phyloP scores from a whole-genome alignment of 306 rosid species.

The Mimosa pudica region DNA sequence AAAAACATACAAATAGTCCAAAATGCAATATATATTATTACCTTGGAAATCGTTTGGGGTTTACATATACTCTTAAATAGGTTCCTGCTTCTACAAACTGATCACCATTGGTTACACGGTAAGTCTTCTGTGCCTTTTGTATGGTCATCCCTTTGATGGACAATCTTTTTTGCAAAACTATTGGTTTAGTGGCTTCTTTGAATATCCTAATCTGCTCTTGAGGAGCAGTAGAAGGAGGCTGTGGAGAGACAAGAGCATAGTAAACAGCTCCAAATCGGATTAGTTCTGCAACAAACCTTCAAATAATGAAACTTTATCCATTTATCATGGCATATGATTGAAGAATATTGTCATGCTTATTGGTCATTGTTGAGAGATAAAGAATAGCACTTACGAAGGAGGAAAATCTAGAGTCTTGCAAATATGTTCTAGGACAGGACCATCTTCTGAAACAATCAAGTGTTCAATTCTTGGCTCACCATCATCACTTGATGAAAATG shows the following conservation, averaged over 20 bases:
- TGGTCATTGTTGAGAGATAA: conserved; percentile 13
- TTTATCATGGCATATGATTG: conserved; percentile 23
- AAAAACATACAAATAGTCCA: conserved; percentile 17
- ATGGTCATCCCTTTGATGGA: conserved; percentile 84
- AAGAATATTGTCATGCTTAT: conserved; percentile 13
- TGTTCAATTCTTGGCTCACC: conserved; percentile 77
- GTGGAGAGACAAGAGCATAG: conserved; percentile 87
- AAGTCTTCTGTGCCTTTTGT: conserved; percentile 87
- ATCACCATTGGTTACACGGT: conserved; percentile 63
- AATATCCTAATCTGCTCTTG: conserved; percentile 68
- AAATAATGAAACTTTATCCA: conserved; percentile 41
- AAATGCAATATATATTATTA: conserved; percentile 37
- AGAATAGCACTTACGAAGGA: conserved; percentile 59
- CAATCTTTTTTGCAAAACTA: conserved; percentile 57
- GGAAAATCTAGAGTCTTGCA: conserved; percentile 82
- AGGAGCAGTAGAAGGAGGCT: conserved; percentile 89
- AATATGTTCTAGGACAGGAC: conserved; percentile 70
- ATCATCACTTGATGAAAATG: conserved; percentile 69
- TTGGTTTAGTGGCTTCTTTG: conserved; percentile 67
- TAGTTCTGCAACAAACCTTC: conserved; percentile 88
- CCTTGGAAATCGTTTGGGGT: conserved; percentile 93
- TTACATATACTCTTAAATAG: conserved; percentile 78
- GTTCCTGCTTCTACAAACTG: conserved; percentile 81
- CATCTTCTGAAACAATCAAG: conserved; percentile 75
- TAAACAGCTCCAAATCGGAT: conserved; percentile 86